Evolutionary conservation across 2,329 filamentous ascomycete genomes (phyloP), one percentile per base, ranked within the genome.

Genomic region (Lachnellula suecica): DNA sequence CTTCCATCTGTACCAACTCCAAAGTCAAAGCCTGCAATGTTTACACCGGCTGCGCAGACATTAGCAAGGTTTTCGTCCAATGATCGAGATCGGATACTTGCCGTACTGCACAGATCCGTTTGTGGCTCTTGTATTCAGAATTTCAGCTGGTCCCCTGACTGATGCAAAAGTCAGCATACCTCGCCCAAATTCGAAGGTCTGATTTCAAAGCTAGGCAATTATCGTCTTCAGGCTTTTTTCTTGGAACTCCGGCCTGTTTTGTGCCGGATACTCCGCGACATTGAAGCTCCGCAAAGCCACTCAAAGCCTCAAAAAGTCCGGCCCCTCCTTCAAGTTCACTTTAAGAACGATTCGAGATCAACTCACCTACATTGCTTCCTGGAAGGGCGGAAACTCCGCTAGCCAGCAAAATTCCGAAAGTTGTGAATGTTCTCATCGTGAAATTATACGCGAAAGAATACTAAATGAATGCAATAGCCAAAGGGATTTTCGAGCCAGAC

Each of bases 11-110:
- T 76, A 11, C 57, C 58, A 53, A 72, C 75, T n/a, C 74, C 73
- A 54, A 78, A 78, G 52, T 78, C 76, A 49, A 75, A 75, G 2
- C 76, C 76, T 25, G 60, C 63, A 17, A 66, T 60, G 23, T 66
- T 64, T 10, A 61, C 51, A 37, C 62, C 63, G 23, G 57, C 60
- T 64, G 11, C n/a, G 42, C 11, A 43, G 10, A n/a, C 9, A 41
- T 47, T 53, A 46, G 51, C 23, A 31, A 13, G 2, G 9, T 8
- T 13, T 27, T 10, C 6, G 7, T 31, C 8, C 15, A 8, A 31
- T 31, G 15, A 8, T 31, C 15, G 8, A 11, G 25, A 23, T n/a
- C n/a, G n/a, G n/a, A 2, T 19, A 19, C 7, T 23, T 45, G 59
- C 59, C 60, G 52, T 61, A 63, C 47, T 58, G 57, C 10, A 56